Evolutionary conservation across 331 rosid genomes (phyloP).

Genomic region (Dryas integrifolia): DNA sequence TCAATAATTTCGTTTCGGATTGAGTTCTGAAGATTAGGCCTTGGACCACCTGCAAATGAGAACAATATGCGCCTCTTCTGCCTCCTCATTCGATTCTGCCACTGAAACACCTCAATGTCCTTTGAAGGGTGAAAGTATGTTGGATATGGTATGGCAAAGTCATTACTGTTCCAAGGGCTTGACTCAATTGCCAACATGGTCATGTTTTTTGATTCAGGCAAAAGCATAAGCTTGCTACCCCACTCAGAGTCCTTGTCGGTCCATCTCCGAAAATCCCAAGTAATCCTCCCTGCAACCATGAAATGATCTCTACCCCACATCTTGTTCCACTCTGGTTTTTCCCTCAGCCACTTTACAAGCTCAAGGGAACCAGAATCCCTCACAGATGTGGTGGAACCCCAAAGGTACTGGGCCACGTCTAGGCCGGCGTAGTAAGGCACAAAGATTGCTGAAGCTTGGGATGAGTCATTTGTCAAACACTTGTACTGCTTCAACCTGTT

Average conservation of each 20-base stretch:
- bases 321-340: constrained; percentile 41
- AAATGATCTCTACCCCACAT: constrained; percentile 55
- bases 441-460: constrained; percentile 42
- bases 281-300: constrained; percentile 49
- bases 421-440: constrained; percentile 50
- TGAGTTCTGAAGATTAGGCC: constrained; percentile 37
- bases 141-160: constrained; percentile 52
- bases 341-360: constrained; percentile 36
- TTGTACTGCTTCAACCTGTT: constrained; percentile 38
- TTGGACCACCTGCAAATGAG: constrained; percentile 45
- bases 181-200: constrained; percentile 44
- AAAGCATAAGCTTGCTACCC: constrained; percentile 46
- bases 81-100: constrained; percentile 42
- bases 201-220: constrained; percentile 45
- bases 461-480: constrained; percentile 49
- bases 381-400: constrained; percentile 32
- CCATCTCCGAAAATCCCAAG: constrained; percentile 50
- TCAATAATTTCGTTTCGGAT: constrained; percentile 42
- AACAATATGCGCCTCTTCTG: constrained; percentile 32
- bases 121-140: constrained; percentile 51
- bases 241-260: constrained; percentile 33
- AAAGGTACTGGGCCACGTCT: constrained; percentile 44
- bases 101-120: constrained; percentile 33
- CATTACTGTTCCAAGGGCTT: constrained; percentile 46
- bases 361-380: constrained; percentile 39